Evolutionary conservation across 2,329 filamentous ascomycete genomes (phyloP).

Genomic region (Beauveria pseudobassiana): DNA sequence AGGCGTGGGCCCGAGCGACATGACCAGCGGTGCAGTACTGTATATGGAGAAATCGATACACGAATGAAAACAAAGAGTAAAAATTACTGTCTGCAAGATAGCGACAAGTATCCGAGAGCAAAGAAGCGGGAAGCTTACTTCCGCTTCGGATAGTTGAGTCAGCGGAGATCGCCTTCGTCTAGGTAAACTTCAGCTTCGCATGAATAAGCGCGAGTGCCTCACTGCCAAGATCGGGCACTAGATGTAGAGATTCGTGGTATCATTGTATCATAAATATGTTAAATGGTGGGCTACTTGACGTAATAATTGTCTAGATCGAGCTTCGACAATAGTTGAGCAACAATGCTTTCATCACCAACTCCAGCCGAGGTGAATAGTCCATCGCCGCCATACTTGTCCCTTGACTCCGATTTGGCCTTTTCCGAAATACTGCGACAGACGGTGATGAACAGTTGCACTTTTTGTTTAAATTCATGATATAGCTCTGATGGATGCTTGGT

Average conservation of each 20-base stretch:
- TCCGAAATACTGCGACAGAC: conserved; percentile 63
- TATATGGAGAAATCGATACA: neutral
- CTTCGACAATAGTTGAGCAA: conserved; percentile 60
- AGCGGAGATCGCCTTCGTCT: neutral
- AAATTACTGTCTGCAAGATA: neutral
- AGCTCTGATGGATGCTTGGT: conserved; percentile 32
- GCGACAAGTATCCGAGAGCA: neutral
- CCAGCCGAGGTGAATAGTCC: conserved; percentile 23
- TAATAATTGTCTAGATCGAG: conserved; percentile 69
- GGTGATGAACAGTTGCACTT: conserved; percentile 65
- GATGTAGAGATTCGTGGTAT: neutral
- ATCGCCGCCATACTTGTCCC: conserved; percentile 22
- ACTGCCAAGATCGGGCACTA: neutral
- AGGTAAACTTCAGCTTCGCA: neutral
- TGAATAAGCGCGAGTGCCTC: neutral
- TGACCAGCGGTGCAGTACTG: neutral
- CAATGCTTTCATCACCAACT: conserved; percentile 45
- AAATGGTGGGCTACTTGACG: conserved; percentile 17
- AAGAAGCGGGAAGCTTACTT: neutral
- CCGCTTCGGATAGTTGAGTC: neutral
- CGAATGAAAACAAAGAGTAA: neutral
- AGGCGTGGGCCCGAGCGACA: neutral
- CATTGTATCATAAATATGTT: neutral
- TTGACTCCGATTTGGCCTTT: conserved; percentile 40
- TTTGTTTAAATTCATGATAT: conserved; percentile 61